Base-by-base conservation (phyloP, 768 basidiomycete species). In the Xerocomellus intermedius region DNA sequence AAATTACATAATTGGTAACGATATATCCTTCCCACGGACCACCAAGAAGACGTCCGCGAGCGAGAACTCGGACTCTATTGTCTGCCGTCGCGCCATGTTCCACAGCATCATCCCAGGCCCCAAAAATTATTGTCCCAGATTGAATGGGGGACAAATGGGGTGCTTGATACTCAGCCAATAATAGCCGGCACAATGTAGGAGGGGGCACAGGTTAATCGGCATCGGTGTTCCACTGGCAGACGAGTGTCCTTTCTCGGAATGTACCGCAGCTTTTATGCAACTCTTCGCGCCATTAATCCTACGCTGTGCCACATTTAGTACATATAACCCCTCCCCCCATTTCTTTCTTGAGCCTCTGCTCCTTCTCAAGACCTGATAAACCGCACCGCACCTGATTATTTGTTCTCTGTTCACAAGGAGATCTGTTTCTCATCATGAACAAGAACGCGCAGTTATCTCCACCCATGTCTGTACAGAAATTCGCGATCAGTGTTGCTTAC, bases 181-280 rank as follows among this genome's bases (percentile, higher is more conserved):
- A 55, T 63, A 54, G 42, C 39, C 38, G 48, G 33, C 48, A 54
- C 43, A 28, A 32, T 48, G 50, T 50, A 49, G 45, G 32, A 53
- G 58, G 43, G 36, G 42, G 49, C 54, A 55, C 63, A 57, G 60
- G 50, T 59, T 62, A 48, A 55, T 54, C 33, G 17, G 8, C 49
- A 42, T 48, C 60, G 32, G 49, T 28, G 30, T 33, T 50, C 59
- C 45, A 61, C 44, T 53, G 46, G 41, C 64, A 53, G 49, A 42
- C 37, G 38, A 30, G 46, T 45, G 50, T n/a, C 55, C 55, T 39
- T 64, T 60, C 69, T 65, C 69, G 69, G 69, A 65, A 71, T 70
- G 61, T 69, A 69, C 69, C 69, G 67, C 65, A 59, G 43, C 50
- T 55, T 45, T 65, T 60, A 57, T 69, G 61, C 55, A 62, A 47